Percentiles rank a stretch among this genome's conserved stretches.
Evolutionary conservation across 371 early-diverging fungal genomes (phyloP).

Genomic region (Nematocida minor): DNA sequence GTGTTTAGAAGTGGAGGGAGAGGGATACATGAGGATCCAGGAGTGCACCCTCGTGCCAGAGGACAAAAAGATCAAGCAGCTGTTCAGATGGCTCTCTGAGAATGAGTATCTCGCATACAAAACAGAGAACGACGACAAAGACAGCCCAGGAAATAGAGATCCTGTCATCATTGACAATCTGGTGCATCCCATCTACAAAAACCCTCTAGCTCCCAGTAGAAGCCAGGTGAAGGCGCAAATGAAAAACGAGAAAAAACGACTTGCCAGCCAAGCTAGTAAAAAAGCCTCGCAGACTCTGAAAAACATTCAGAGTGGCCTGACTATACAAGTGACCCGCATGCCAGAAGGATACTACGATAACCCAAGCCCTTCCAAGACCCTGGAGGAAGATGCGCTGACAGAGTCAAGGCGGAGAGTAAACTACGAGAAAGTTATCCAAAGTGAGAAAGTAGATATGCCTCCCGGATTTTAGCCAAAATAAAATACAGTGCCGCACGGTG

Average conservation of each 20-base stretch:
- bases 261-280: too few species aligned
- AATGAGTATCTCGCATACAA: slow-evolving; percentile 14
- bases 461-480: too few species aligned
- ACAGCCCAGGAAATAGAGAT: too few species aligned
- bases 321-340: not conserved
- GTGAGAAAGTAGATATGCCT: not conserved
- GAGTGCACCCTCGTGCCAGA: not conserved
- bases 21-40: not conserved
- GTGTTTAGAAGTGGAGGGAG: slow-evolving; percentile 2
- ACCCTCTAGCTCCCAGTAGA: not conserved
- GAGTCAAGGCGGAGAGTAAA: too few species aligned
- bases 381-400: too few species aligned
- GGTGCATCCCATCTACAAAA: too few species aligned
- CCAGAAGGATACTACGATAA: not conserved
- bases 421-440: too few species aligned
- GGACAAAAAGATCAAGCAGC: not conserved
- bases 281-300: too few species aligned
- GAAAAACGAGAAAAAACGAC: not conserved
- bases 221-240: not conserved
- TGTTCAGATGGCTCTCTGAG: slow-evolving; percentile 15
- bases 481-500: too few species aligned
- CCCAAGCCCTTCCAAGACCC: not conserved
- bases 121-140: too few species aligned
- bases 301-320: too few species aligned
- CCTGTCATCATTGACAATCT: too few species aligned